Conservation (phyloP, 2,329 filamentous ascomycete genomes). For the Fusarium humuli region DNA sequence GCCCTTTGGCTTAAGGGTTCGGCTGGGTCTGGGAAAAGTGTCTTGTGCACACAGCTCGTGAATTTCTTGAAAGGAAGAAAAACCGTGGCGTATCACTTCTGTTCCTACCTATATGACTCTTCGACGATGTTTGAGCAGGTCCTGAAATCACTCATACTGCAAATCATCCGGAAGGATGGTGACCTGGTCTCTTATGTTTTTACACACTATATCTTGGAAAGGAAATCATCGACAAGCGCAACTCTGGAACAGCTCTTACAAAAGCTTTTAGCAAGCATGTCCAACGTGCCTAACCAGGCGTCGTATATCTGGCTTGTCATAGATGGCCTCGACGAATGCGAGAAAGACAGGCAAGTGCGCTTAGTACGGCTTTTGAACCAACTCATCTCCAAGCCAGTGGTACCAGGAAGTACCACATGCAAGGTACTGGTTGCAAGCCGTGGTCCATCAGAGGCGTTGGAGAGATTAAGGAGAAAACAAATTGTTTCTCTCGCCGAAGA, state of each 20-base stretch:
- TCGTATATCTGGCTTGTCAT: constrained; percentile 21
- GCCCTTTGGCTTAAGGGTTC: constrained; percentile 22
- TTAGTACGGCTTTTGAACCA: constrained; percentile 19
- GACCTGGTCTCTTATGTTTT: constrained; percentile 22
- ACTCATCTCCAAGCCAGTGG: neutral
- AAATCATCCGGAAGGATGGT: constrained; percentile 14
- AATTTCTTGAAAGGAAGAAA: constrained; percentile 15
- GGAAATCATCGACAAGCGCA: neutral
- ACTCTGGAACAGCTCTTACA: constrained; percentile 12
- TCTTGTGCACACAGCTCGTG: constrained; percentile 24
- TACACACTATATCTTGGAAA: constrained; percentile 24
- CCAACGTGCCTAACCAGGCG: neutral
- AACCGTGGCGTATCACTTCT: constrained; percentile 22
- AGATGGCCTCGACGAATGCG: constrained; percentile 33
- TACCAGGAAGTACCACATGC: constrained; percentile 1
- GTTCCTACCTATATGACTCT: constrained; percentile 5
- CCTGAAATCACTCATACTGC: constrained; percentile 1
- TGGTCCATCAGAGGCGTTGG: neutral
- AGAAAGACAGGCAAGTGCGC: neutral
- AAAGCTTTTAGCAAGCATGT: constrained; percentile 8
- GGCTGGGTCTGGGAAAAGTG: constrained; percentile 31
- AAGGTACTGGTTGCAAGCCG: constrained; percentile 28
- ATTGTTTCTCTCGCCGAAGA: constrained; percentile 16
- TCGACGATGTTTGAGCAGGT: constrained; percentile 27
- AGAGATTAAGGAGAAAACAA: constrained; percentile 2